Conservation (phyloP, 2,329 filamentous ascomycete genomes). For the Lecanicillium sp. region DNA sequence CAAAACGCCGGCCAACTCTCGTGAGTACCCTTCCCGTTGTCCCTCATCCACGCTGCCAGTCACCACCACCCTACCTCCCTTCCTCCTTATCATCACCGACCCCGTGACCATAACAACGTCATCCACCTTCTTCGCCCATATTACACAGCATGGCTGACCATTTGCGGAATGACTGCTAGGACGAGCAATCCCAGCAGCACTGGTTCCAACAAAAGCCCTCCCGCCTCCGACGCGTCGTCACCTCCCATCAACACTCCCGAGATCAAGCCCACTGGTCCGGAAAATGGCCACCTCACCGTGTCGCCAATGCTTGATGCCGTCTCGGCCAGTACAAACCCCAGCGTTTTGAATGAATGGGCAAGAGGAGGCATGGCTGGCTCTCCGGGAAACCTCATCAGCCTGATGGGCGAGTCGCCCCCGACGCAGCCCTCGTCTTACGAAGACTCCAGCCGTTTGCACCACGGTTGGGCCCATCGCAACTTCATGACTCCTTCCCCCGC, state of each 20-base stretch:
- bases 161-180: slow-evolving; percentile 13
- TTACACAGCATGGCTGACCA: background rate
- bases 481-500: slow-evolving; percentile 35
- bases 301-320: slow-evolving; percentile 41
- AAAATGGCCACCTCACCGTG: slow-evolving; percentile 33
- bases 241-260: slow-evolving; percentile 37
- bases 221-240: slow-evolving; percentile 35
- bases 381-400: slow-evolving; percentile 32
- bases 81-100: slow-evolving; percentile 11
- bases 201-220: slow-evolving; percentile 22
- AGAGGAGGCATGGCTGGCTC: slow-evolving; percentile 33
- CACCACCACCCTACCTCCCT: slow-evolving; percentile 19
- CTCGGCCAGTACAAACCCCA: slow-evolving; percentile 38
- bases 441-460: slow-evolving; percentile 24
- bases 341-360: slow-evolving; percentile 38
- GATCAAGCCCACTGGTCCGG: slow-evolving; percentile 31
- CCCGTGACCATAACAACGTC: slow-evolving; percentile 12
- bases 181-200: slow-evolving; percentile 23
- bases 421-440: slow-evolving; percentile 34
- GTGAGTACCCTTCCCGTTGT: slow-evolving; percentile 26
- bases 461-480: slow-evolving; percentile 37
- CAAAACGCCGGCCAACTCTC: slow-evolving; percentile 43
- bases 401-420: slow-evolving; percentile 33
- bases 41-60: slow-evolving; percentile 8
- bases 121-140: slow-evolving; percentile 4